Base-by-base conservation (phyloP, 768 basidiomycete species). In the Cystobasidium tubakii region DNA sequence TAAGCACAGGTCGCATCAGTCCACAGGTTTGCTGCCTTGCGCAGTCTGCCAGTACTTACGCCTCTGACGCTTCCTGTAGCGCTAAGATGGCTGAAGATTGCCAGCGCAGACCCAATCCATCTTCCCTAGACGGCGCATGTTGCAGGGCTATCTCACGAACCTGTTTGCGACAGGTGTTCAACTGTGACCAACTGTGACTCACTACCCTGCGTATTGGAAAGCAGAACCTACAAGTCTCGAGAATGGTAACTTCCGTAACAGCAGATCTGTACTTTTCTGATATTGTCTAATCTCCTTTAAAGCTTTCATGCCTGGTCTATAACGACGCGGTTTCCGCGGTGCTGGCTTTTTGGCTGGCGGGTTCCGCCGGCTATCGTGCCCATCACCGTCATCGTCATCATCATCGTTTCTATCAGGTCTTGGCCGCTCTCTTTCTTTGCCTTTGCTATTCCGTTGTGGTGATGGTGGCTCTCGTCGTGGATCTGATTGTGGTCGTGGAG, bases 281-380 rank as follows among this genome's bases (percentile, higher is more conserved):
- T 95, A 96, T 83, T 92, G 86, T 81, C 94, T 85, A 79, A 97
- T 97, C 85, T 97, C 94, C 86, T 94, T 92, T 76, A 98, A 90
- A 76, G 95, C 95, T 85, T 95, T 92, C 77, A 95, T 96, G 85
- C 95, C 84, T 1, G 78, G 76, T 19, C 75, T 44, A 62, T 67
- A 79, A 9, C 78, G 72, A 82, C 97, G 95, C 75, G 93, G 93
- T 85, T 99, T 99, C 91, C 39, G 21, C 23, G 67, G 53, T 23
- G 25, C 57, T 60, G 25, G 23, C n/a, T 69, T 67, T 19, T 62
- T 72, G 55, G 36, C 66, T 46, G 43, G 66, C 21, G 31, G 21
- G 13, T 29, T 72, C 15, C 31, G 23, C 2, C 15, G 39, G 6
- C 39, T 10, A 23, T 43, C 50, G 60, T n/a, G 19, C 69, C 55